Conservation (phyloP, 345 rosid genomes). For the Excoecaria cochinchinensis region DNA sequence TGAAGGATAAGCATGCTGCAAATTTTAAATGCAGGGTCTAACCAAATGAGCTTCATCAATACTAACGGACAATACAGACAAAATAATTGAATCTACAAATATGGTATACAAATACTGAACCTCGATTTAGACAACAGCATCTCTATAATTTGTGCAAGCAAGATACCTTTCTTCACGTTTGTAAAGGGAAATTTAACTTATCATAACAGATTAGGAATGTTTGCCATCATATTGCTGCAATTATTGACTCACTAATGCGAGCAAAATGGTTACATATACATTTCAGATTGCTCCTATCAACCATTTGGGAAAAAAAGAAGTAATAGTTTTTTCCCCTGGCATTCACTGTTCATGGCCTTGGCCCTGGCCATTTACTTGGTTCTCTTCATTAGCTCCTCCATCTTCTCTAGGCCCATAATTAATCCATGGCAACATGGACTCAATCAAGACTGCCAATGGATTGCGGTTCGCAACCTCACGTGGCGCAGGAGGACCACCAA, state of each 20-base stretch:
- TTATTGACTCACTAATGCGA: neutral
- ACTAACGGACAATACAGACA: neutral
- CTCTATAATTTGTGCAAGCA: neutral
- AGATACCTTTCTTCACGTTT: neutral
- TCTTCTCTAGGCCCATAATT: slow-evolving; percentile 46
- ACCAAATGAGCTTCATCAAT: too few relatives aligned
- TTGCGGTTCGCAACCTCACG: slow-evolving; percentile 57
- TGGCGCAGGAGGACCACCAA: slow-evolving; percentile 34
- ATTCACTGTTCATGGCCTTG: slow-evolving; percentile 28
- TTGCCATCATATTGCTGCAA: neutral
- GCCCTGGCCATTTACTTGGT: slow-evolving; percentile 44
- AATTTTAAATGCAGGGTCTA: too few relatives aligned
- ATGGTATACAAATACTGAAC: neutral
- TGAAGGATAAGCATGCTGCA: too few relatives aligned
- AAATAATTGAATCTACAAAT: neutral
- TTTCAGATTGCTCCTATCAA: neutral
- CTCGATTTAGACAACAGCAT: neutral
- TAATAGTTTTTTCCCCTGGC: neutral
- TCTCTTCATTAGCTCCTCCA: slow-evolving; percentile 32
- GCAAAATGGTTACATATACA: neutral
- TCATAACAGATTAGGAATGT: neutral
- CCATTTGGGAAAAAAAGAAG: too few relatives aligned
- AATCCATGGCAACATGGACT: slow-evolving; percentile 82
- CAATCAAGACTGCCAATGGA: slow-evolving; percentile 60
- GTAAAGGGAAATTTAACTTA: neutral